These are phyloP conservation scores for Xylaria digitata DNA, from an alignment of 2,329 filamentous ascomycete species.

Conservation along the genomic window DNA sequence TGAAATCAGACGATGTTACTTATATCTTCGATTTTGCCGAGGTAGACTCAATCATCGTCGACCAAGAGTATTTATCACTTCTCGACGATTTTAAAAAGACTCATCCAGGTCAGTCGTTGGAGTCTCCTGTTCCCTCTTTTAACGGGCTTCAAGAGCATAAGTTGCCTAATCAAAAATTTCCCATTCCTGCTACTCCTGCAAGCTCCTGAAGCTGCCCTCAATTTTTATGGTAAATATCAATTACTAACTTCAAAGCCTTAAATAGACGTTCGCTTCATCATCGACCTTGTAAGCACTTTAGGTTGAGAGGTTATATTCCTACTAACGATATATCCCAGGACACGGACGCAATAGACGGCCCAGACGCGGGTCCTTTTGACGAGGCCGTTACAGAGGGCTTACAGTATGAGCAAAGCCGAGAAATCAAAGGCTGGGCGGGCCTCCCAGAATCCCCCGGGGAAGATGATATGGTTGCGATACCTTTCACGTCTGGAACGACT, in stretches of 20 bases:
- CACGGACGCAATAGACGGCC: conserved; percentile 79
- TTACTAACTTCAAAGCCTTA: too few species aligned
- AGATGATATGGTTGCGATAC: conserved; percentile 84
- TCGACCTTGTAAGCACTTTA: conserved; percentile 68
- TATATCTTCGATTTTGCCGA: conserved; percentile 93
- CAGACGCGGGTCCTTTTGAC: conserved; percentile 83
- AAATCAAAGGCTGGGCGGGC: conserved; percentile 78
- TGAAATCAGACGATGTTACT: conserved; percentile 76
- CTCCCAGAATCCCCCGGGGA: conserved; percentile 79
- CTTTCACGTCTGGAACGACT: conserved; percentile 95
- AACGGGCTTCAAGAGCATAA: too few species aligned
- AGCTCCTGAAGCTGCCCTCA: too few species aligned
- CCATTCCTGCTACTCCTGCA: too few species aligned
- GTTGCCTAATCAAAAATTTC: too few species aligned
- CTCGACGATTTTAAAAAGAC: conserved; percentile 72
- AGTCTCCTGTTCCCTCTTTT: too few species aligned
- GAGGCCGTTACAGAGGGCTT: conserved; percentile 85
- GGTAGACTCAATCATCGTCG: conserved; percentile 87
- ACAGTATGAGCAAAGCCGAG: conserved; percentile 73
- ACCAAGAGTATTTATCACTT: conserved; percentile 80
- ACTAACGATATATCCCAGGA: conserved; percentile 63
- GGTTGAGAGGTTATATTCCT: neutral
- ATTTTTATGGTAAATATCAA: too few species aligned
- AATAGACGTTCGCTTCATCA: conserved; percentile 71
- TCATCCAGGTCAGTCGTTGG: conserved; percentile 57